A percentile compares a stretch with the other conserved stretches of the same genome.
phyloP scores from a whole-genome alignment of 768 basidiomycete genomes.

The Antrodiella citrinella region DNA sequence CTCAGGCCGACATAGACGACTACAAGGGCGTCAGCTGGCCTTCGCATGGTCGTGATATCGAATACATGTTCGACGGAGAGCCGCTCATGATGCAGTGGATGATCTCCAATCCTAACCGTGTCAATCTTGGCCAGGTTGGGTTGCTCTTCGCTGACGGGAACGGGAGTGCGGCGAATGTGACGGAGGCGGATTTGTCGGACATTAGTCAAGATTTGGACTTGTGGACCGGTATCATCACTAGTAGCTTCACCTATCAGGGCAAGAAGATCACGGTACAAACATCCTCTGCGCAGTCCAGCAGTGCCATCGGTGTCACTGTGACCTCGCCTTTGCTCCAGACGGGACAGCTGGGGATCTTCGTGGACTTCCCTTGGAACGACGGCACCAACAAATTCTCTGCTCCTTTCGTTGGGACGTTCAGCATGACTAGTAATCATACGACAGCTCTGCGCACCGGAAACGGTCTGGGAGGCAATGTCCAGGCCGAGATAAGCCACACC shows the following conservation, averaged over 20 bases:
- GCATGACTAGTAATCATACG: constrained; percentile 39
- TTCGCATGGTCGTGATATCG: constrained; percentile 40
- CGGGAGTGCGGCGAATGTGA: constrained; percentile 24
- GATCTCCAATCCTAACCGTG: constrained; percentile 49
- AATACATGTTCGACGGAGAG: constrained; percentile 44
- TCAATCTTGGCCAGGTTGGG: constrained; percentile 45
- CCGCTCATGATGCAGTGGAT: constrained; percentile 43
- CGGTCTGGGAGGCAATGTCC: constrained; percentile 12
- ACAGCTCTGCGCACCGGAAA: constrained; percentile 26
- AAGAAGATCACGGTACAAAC: constrained; percentile 31
- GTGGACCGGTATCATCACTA: constrained; percentile 47
- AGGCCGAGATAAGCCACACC: constrained; percentile 35
- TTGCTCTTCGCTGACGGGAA: constrained; percentile 30
- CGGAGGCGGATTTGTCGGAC: constrained; percentile 29
- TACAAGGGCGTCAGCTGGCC: constrained; percentile 43
- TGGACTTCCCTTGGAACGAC: constrained; percentile 58
- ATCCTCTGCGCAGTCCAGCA: constrained; percentile 29
- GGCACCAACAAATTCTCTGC: constrained; percentile 47
- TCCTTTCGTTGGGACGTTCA: constrained; percentile 50
- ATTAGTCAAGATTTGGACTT: constrained; percentile 39
- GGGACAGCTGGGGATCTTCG: constrained; percentile 36
- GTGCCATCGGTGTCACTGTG: constrained; percentile 33
- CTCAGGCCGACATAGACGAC: constrained; percentile 33
- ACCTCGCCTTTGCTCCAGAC: constrained; percentile 31
- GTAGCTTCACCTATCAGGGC: constrained; percentile 33